phyloP scores from a whole-genome alignment of 1,284 basidiomycete genomes.

The Apiotrichum siamense region DNA sequence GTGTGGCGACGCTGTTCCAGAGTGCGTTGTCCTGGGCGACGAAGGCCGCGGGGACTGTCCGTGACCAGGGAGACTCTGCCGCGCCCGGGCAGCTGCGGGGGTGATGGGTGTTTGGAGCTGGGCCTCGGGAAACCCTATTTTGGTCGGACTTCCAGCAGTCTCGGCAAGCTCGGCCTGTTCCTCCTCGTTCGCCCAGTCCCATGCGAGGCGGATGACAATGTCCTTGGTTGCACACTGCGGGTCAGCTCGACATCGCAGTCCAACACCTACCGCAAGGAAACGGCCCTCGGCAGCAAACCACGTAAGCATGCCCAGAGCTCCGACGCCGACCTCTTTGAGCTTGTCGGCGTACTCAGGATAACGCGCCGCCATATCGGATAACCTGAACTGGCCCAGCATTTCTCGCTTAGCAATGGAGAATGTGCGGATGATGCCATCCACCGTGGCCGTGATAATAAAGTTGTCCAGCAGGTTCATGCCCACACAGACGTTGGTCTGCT shows the following conservation, averaged over 20 bases:
- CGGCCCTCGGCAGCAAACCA: constrained; percentile 87
- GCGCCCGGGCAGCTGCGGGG: constrained; percentile 41
- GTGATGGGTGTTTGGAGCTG: background rate
- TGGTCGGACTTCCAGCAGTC: constrained; percentile 1
- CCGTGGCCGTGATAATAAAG: constrained; percentile 77
- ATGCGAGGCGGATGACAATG: constrained; percentile 76
- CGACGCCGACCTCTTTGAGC: constrained; percentile 64
- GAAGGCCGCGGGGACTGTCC: background rate
- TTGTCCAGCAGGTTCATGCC: constrained; percentile 73
- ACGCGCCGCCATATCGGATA: constrained; percentile 67
- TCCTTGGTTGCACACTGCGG: constrained; percentile 83
- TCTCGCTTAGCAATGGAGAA: constrained; percentile 82
- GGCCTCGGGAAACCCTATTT: background rate
- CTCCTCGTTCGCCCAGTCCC: constrained; percentile 58
- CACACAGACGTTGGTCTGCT: constrained; percentile 86
- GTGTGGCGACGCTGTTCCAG: no score
- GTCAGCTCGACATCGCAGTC: background rate
- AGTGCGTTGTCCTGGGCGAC: background rate
- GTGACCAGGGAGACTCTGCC: constrained; percentile 47
- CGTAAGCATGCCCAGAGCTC: constrained; percentile 43
- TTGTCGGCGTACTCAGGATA: constrained; percentile 54
- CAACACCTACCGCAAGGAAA: constrained; percentile 68
- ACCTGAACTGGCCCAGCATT: constrained; percentile 85
- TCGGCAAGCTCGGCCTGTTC: constrained; percentile 9
- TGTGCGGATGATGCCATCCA: constrained; percentile 82